These are phyloP conservation scores for Ochetophila trinervis DNA, from an alignment of 306 rosid genomes.

Conservation along the genomic window DNA sequence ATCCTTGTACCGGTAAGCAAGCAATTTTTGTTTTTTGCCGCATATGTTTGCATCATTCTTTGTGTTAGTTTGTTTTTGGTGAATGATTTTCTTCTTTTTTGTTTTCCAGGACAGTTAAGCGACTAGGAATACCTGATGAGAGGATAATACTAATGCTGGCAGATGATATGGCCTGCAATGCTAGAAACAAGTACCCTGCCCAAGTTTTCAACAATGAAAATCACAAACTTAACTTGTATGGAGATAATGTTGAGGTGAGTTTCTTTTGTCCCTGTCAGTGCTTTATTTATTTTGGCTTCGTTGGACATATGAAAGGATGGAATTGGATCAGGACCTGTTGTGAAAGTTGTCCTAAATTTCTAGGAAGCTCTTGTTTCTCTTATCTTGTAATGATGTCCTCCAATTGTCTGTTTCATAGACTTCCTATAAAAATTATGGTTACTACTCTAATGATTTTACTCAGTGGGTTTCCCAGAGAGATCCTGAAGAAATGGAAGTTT, in stretches of 20 bases:
- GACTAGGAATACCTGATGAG: slow-evolving; percentile 97
- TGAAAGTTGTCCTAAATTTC: too few species aligned
- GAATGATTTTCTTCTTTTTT: slow-evolving; percentile 13
- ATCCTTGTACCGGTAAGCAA: slow-evolving; percentile 70
- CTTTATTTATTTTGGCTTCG: background rate
- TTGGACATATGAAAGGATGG: background rate
- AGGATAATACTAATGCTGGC: slow-evolving; percentile 96
- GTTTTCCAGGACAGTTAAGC: slow-evolving; percentile 80
- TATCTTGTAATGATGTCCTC: too few species aligned
- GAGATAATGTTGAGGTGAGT: slow-evolving; percentile 94
- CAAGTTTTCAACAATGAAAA: slow-evolving; percentile 96
- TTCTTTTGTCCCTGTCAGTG: slow-evolving; percentile 10
- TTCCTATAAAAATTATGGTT: too few species aligned
- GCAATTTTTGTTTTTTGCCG: background rate
- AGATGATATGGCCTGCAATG: slow-evolving; percentile 98
- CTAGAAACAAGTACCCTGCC: slow-evolving; percentile 93
- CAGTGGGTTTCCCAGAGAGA: background rate
- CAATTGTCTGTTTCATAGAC: too few species aligned
- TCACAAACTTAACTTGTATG: slow-evolving; percentile 86
- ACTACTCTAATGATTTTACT: background rate
- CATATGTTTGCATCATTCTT: background rate
- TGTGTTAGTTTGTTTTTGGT: background rate
- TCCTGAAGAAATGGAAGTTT: background rate
- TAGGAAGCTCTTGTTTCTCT: too few species aligned
- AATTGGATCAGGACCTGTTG: too few species aligned